phyloP scores from a whole-genome alignment of 768 basidiomycete genomes.

The Amanita pallidorosea region DNA sequence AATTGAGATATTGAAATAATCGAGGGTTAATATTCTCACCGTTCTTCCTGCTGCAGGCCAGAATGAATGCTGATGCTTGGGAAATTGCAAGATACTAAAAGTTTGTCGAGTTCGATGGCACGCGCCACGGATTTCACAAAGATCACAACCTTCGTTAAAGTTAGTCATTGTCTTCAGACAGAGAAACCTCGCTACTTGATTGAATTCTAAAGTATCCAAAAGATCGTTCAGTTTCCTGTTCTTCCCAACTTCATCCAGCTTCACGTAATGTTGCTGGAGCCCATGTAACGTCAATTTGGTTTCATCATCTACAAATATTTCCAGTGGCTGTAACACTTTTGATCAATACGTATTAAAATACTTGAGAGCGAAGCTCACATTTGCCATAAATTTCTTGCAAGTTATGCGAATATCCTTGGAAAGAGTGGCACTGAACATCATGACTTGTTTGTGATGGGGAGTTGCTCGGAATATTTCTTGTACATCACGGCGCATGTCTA shows the following conservation, averaged over 20 bases:
- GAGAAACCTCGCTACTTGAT: conserved; percentile 52
- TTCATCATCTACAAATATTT: conserved; percentile 99
- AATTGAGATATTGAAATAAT: not conserved
- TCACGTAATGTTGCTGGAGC: conserved; percentile 97
- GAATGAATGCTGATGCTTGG: conserved; percentile 98
- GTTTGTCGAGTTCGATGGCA: conserved; percentile 92
- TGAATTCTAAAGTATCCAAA: conserved; percentile 94
- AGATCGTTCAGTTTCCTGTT: conserved; percentile 96
- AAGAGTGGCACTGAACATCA: conserved; percentile 99
- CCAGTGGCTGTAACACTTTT: conserved; percentile 62
- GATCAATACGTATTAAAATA: not conserved
- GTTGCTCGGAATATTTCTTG: conserved; percentile 99
- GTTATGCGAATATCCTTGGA: conserved; percentile 95
- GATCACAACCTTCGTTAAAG: conserved; percentile 80
- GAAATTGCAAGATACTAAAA: conserved; percentile 96
- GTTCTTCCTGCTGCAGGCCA: conserved; percentile 88
- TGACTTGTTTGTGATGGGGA: conserved; percentile 99
- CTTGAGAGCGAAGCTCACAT: conserved; percentile 45
- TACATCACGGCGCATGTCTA: conserved; percentile 99
- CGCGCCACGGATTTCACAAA: conserved; percentile 98
- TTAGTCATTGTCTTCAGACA: not conserved
- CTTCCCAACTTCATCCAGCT: conserved; percentile 89
- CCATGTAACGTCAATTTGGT: conserved; percentile 97
- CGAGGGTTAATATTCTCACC: conserved; percentile 41
- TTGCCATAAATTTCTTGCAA: conserved; percentile 99